Evolutionary conservation across 208 protist genomes (phyloP).

Genomic region (Trypanosoma conorhini): DNA sequence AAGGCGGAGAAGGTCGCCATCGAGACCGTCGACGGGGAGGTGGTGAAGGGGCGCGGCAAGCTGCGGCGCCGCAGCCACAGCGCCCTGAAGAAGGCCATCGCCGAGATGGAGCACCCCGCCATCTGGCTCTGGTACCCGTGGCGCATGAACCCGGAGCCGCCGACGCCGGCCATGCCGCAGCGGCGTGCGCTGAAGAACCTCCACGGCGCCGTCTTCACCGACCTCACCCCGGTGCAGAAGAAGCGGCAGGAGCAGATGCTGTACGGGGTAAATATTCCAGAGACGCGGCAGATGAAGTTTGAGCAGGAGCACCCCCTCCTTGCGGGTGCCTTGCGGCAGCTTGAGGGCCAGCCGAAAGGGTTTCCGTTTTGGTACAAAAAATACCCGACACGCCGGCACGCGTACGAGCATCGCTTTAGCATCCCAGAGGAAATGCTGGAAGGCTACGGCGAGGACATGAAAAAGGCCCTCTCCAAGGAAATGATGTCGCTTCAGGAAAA

Average conservation of each 20-base stretch:
- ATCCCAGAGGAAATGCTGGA: conserved; percentile 91
- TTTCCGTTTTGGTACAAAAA: conserved; percentile 95
- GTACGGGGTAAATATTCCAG: conserved; percentile 86
- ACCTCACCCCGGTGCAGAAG: conserved; percentile 85
- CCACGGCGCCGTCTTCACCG: conserved; percentile 81
- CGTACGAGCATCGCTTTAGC: conserved; percentile 89
- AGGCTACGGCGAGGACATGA: conserved; percentile 80
- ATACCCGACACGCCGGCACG: conserved; percentile 90
- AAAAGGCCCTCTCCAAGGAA: conserved; percentile 64
- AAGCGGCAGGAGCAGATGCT: conserved; percentile 90
- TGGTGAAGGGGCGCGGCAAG: conserved; percentile 84
- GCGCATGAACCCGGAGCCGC: conserved; percentile 91
- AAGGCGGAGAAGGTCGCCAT: conserved; percentile 75
- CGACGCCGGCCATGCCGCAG: conserved; percentile 87
- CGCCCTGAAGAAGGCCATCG: conserved; percentile 78
- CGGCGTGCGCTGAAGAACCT: conserved; percentile 89
- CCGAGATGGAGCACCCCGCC: conserved; percentile 86
- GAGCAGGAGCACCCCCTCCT: conserved; percentile 86
- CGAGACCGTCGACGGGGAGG: conserved; percentile 77
- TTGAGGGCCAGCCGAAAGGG: conserved; percentile 81
- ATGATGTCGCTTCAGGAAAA: conserved; percentile 93
- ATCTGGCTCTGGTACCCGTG: conserved; percentile 94
- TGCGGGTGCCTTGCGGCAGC: conserved; percentile 63
- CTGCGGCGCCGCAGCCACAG: conserved; percentile 81
- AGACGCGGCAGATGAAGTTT: conserved; percentile 75